phyloP scores from a whole-genome alignment of 2,329 filamentous ascomycete genomes.

The Aspergillus texensis region DNA sequence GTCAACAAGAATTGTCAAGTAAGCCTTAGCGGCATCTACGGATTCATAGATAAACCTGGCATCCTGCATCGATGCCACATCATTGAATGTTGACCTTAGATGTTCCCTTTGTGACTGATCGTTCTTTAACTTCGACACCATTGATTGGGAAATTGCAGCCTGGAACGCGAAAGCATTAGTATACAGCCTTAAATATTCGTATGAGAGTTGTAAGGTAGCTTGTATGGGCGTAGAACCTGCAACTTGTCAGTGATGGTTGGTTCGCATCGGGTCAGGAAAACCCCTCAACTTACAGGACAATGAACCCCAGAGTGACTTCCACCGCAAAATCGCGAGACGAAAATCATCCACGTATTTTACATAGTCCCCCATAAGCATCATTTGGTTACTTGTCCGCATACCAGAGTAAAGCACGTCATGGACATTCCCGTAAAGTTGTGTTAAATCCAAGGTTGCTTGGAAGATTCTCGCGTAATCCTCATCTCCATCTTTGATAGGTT shows the following conservation, averaged over 20 bases:
- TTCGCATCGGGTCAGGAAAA: background rate
- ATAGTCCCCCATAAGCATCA: slow-evolving; percentile 71
- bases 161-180: slow-evolving; percentile 78
- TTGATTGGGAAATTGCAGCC: slow-evolving; percentile 62
- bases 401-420: slow-evolving; percentile 75
- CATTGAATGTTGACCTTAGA: slow-evolving; percentile 50
- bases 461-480: slow-evolving; percentile 71
- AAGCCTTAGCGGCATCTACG: slow-evolving; percentile 64
- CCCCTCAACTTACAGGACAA: slow-evolving; percentile 56
- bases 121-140: slow-evolving; percentile 42
- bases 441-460: slow-evolving; percentile 71
- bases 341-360: slow-evolving; percentile 78
- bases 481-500: slow-evolving; percentile 59
- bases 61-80: slow-evolving; percentile 63
- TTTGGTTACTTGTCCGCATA: slow-evolving; percentile 68
- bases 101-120: slow-evolving; percentile 42
- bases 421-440: slow-evolving; percentile 72
- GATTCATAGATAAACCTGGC: slow-evolving; percentile 69
- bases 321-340: slow-evolving; percentile 66
- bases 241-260: slow-evolving; percentile 17
- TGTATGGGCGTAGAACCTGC: slow-evolving; percentile 66
- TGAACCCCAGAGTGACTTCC: slow-evolving; percentile 71
- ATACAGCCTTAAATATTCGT: slow-evolving; percentile 73
- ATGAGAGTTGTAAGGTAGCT: slow-evolving; percentile 68
- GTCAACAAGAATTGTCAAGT: slow-evolving; percentile 62